These are phyloP conservation scores for Erysimum cheiri DNA, from an alignment of 441 rosid genomes.

Conservation along the genomic window DNA sequence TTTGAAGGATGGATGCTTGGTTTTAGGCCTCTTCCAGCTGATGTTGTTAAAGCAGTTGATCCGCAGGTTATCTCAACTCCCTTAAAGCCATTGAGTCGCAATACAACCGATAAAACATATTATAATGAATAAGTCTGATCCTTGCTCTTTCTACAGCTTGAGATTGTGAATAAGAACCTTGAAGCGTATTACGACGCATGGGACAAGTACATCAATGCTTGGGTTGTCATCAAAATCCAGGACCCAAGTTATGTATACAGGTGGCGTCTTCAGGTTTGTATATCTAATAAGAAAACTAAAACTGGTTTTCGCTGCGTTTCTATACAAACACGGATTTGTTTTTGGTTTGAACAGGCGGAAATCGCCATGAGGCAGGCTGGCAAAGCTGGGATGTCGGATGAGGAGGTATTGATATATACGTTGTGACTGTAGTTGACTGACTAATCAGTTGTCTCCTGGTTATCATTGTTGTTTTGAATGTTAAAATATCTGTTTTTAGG, in stretches of 20 bases:
- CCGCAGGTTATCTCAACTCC: slow-evolving; percentile 65
- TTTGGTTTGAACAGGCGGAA: slow-evolving; percentile 70
- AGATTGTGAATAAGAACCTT: slow-evolving; percentile 80
- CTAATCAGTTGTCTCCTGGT: not conserved
- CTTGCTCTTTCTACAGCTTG: slow-evolving; percentile 55
- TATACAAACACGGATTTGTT: not conserved
- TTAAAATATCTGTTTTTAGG: slow-evolving; percentile 47
- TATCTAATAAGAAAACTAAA: not conserved
- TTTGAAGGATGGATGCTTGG: slow-evolving; percentile 99
- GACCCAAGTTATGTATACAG: slow-evolving; percentile 88
- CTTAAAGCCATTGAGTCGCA: not conserved
- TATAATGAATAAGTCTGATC: slow-evolving; percentile 14
- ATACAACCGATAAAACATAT: not conserved
- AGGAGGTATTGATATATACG: slow-evolving; percentile 67
- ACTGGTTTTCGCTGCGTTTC: not conserved
- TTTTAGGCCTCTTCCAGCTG: slow-evolving; percentile 73
- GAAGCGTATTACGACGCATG: slow-evolving; percentile 89
- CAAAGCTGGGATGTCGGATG: slow-evolving; percentile 84
- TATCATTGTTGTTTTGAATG: slow-evolving; percentile 3
- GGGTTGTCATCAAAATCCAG: slow-evolving; percentile 89
- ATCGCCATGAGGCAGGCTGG: slow-evolving; percentile 93
- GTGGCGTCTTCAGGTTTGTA: slow-evolving; percentile 92
- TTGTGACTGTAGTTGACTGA: slow-evolving; percentile 11
- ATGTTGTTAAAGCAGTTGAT: slow-evolving; percentile 74
- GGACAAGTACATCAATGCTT: slow-evolving; percentile 83